Evolutionary conservation across 305 asterid genomes (phyloP).

Genomic region (Fraxinus ornus): DNA sequence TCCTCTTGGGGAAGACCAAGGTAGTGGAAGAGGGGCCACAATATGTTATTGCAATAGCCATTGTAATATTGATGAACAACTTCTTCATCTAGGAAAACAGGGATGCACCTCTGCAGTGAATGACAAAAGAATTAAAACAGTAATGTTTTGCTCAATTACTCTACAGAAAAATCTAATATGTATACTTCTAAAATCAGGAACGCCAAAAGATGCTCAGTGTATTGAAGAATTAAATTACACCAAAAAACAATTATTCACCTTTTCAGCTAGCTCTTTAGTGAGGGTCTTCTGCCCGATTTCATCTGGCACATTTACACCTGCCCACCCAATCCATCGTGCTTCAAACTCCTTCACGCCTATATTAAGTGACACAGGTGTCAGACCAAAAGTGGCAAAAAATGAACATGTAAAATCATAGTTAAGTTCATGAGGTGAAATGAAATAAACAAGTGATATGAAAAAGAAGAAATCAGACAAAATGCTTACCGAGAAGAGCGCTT

Average conservation of each 20-base stretch:
- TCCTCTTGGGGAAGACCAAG: slow-evolving; percentile 97
- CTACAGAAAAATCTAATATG: slow-evolving; percentile 2
- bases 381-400: background rate
- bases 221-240: slow-evolving; percentile 13
- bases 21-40: slow-evolving; percentile 93
- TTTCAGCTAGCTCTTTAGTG: slow-evolving; percentile 77
- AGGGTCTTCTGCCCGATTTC: slow-evolving; percentile 82
- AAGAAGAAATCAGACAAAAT: slow-evolving; percentile 14
- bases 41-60: slow-evolving; percentile 81
- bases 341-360: slow-evolving; percentile 88
- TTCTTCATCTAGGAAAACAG: slow-evolving; percentile 79
- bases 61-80: slow-evolving; percentile 91
- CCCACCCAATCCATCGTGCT: slow-evolving; percentile 99
- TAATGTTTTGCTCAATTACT: slow-evolving; percentile 15
- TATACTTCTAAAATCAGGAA: slow-evolving; percentile 14
- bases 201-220: slow-evolving; percentile 14
- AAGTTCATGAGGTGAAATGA: background rate
- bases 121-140: slow-evolving; percentile 15
- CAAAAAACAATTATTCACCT: slow-evolving; percentile 43
- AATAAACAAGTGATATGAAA: background rate
- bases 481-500: slow-evolving; percentile 92
- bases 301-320: slow-evolving; percentile 93
- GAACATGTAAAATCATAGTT: background rate
- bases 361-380: slow-evolving; percentile 24
- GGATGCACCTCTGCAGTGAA: slow-evolving; percentile 71